These are phyloP conservation scores for Didymellaceae sp. DNA, from an alignment of 2,329 filamentous ascomycete species.

Conservation along the genomic window DNA sequence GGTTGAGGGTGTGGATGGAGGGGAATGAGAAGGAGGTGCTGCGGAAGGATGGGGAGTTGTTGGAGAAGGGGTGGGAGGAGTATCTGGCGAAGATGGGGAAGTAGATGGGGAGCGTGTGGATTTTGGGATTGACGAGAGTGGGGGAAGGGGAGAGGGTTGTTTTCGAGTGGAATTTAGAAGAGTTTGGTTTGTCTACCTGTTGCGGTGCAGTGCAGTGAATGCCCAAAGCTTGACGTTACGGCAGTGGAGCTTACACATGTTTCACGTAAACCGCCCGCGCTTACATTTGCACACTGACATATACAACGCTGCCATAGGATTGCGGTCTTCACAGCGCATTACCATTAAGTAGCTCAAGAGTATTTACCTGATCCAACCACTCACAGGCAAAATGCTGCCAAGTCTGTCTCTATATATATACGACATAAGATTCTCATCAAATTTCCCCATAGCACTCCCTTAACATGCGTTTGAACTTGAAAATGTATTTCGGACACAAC, in stretches of 20 bases:
- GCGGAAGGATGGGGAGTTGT: conserved; percentile 65
- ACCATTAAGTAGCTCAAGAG: conserved; percentile 44
- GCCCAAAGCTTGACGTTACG: no score
- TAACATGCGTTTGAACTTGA: conserved; percentile 29
- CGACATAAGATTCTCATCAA: conserved; percentile 36
- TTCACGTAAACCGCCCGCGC: no score
- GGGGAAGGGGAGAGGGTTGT: neutral
- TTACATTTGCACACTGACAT: no score
- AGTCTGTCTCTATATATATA: conserved; percentile 37
- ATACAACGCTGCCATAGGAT: no score
- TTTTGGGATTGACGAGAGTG: neutral
- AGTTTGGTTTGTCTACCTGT: no score
- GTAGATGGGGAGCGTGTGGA: conserved; percentile 15
- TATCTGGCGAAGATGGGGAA: conserved; percentile 57
- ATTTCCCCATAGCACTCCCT: conserved; percentile 36
- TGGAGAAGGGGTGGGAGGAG: conserved; percentile 62
- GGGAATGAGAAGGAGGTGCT: conserved; percentile 69
- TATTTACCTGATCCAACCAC: conserved; percentile 29
- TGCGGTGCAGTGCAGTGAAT: no score
- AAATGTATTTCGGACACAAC: conserved; percentile 21
- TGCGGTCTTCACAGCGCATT: conserved; percentile 32
- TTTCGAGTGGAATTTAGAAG: no score
- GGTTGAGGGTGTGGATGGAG: conserved; percentile 67
- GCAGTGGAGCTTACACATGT: no score
- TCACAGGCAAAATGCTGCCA: conserved; percentile 26